Evolutionary conservation across 1,284 basidiomycete species (phyloP), one percentile per base, ranked within the genome.

Genomic region (Crucibulum parvulum): DNA sequence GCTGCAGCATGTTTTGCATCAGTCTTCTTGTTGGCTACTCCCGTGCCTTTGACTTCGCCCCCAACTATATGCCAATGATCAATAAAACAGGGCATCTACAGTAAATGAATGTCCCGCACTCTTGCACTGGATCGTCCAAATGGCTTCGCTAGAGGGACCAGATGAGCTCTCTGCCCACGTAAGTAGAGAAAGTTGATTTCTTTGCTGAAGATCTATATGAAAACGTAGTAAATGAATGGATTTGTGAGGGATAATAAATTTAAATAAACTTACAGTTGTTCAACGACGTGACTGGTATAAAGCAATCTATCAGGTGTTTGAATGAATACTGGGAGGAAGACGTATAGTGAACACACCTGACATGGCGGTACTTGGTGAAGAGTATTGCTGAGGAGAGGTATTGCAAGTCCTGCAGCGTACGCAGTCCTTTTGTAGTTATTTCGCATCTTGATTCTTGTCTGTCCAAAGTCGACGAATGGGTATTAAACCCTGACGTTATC

Each of bases 1-100:
- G 87, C 84, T 3, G 89, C 89, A 15, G 69, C 66, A 47, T 90
- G 85, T 67, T 79, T 90, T 2, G 87, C 87, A 4, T 70, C 69
- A 10, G 71, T 63, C 64, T 86, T 84, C 48, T 76, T 75, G 2
- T 61, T 34, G 18, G 81, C 82, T 0, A 67, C 72, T 15, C 78
- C 85, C 24, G 71, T 72, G 18, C 86, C 87, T 70, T 78, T 78
- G 5, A 77, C 71, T 58, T 78, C 71, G 11, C 82, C 85, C 37
- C 73, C 64, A 45, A 89, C 89, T 90, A 38, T 34, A 59, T 47
- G 37, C 41, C 43, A 59, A 51, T 37, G 36, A 47, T 37, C 24
- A 18, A 36, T 50, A 45, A 53, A 15, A 55, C 15, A 1, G n/a
- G 48, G 8, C 36, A 56, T 16, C 55, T 38, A 41, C 38, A 55